Base-by-base conservation (phyloP, 1,284 basidiomycete genomes). In the Trametes versicolor region DNA sequence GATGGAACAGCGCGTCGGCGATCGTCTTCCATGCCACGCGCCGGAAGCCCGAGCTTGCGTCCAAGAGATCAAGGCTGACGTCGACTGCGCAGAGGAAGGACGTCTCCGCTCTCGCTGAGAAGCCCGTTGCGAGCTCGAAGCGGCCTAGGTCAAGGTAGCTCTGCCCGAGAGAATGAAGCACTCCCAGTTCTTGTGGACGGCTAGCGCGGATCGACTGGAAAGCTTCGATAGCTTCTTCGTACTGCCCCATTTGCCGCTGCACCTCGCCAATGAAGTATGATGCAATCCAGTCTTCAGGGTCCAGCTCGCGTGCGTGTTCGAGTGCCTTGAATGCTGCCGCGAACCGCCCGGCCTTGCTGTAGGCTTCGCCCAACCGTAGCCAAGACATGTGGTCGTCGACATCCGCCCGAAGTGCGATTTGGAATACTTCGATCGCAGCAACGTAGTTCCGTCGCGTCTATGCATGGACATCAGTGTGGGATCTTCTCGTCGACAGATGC, bases 311-410 rank as follows among this genome's bases (percentile, higher is more conserved):
- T 0, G 94, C 94, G 58, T 86, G 90, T 13, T 84, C 81, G 36
- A 99, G 87, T 0, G 96, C 92, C 77, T 98, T 99, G 65, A 98
- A 80, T 1, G 96, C 94, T 2, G 98, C 97, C 13, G 89, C 89
- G 70, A 96, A 93, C 36, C 95, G 87, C 43, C 97, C 97, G 15
- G 94, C 92, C 72, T 87, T 91, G 66, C 89, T 88, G 71, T 99
- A 99, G 0, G 95, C 93, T 76, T 98, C 96, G 5, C 97, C 97
- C 0, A 99, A 85, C 62, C 94, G 88, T 21, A 96, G 82, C 97
- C 97, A 99, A 27, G 91, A 88, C 32, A 89, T 77, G 10, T 88
- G 84, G 75, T 99, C 96, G 4, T 90, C 86, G 0, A 89, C 85
- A 27, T 94, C 87, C 12, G 93, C 92, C 8, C 97, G 87, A 4